Percentiles rank a stretch among this genome's conserved stretches.
Conservation (phyloP, 768 basidiomycete species). For the Cubamyces lactineus region DNA sequence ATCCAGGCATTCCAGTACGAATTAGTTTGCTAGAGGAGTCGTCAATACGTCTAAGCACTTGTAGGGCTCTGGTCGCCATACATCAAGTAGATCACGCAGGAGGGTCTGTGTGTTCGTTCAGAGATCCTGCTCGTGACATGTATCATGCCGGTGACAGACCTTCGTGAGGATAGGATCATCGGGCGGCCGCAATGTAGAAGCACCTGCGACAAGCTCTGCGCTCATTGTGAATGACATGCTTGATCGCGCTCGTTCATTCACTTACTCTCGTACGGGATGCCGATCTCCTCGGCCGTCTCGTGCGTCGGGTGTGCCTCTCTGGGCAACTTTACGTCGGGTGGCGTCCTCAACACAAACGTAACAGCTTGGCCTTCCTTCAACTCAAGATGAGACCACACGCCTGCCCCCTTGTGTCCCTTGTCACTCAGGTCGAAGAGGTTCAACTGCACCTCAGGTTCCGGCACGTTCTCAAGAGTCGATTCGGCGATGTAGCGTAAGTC, state of each 20-base stretch:
- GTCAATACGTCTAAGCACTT: neutral
- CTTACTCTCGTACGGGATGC: constrained; percentile 49
- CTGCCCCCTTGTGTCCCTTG: constrained; percentile 77
- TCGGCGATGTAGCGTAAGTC: constrained; percentile 81
- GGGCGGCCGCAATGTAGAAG: constrained; percentile 49
- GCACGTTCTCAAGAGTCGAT: constrained; percentile 52
- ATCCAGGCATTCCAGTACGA: constrained; percentile 91
- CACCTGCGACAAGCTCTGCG: constrained; percentile 47
- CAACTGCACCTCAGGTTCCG: constrained; percentile 57
- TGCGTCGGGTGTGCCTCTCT: constrained; percentile 39
- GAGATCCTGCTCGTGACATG: neutral
- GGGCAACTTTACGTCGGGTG: constrained; percentile 37
- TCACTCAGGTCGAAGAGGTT: constrained; percentile 63
- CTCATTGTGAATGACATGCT: constrained; percentile 2
- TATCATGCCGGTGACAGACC: constrained; percentile 37
- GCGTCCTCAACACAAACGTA: constrained; percentile 83
- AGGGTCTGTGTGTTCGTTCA: constrained; percentile 47
- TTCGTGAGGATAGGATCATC: constrained; percentile 78
- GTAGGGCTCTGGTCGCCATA: constrained; percentile 32
- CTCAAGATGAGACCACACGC: constrained; percentile 57
- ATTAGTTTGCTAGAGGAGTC: constrained; percentile 58
- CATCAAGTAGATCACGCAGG: constrained; percentile 58
- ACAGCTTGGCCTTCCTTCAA: constrained; percentile 86
- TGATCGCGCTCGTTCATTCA: neutral
- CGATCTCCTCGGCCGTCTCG: constrained; percentile 46